phyloP scores from a whole-genome alignment of 1,139 yeast genomes.

The Candida albicans region DNA sequence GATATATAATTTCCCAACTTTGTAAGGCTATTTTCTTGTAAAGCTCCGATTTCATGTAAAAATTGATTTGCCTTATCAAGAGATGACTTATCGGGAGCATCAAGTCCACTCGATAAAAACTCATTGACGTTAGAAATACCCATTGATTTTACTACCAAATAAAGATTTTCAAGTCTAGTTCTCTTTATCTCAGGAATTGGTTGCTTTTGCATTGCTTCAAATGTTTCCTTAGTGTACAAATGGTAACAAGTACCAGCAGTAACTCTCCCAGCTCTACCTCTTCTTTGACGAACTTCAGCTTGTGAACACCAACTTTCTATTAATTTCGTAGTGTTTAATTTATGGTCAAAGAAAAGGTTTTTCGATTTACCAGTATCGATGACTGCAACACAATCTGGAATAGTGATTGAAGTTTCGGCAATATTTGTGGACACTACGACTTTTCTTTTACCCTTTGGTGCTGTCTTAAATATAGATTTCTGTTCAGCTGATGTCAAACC shows the following conservation, averaged over 20 bases:
- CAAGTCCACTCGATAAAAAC: constrained; percentile 75
- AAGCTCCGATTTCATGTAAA: constrained; percentile 72
- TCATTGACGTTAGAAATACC: constrained; percentile 69
- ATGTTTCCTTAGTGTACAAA: constrained; percentile 66
- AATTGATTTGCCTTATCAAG: constrained; percentile 61
- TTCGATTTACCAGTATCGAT: constrained; percentile 88
- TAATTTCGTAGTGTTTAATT: constrained; percentile 65
- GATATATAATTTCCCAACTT: constrained; percentile 82
- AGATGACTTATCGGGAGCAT: constrained; percentile 68
- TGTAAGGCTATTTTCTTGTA: constrained; percentile 58
- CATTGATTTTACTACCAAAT: constrained; percentile 84
- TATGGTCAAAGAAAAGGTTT: constrained; percentile 67
- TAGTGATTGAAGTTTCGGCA: constrained; percentile 87
- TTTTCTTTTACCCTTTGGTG: constrained; percentile 61
- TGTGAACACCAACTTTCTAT: constrained; percentile 85
- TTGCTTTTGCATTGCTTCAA: constrained; percentile 58
- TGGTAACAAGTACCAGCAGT: constrained; percentile 80
- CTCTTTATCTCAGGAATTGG: constrained; percentile 90
- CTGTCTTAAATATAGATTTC: constrained; percentile 60
- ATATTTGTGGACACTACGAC: constrained; percentile 89
- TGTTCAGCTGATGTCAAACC: constrained; percentile 85
- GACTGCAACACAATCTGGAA: constrained; percentile 92
- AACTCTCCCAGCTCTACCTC: constrained; percentile 99
- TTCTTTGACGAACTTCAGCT: constrained; percentile 89
- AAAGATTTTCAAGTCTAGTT: constrained; percentile 78